Evolutionary conservation across 208 protist species (phyloP).

Genomic region (Naegleria fowleri): DNA sequence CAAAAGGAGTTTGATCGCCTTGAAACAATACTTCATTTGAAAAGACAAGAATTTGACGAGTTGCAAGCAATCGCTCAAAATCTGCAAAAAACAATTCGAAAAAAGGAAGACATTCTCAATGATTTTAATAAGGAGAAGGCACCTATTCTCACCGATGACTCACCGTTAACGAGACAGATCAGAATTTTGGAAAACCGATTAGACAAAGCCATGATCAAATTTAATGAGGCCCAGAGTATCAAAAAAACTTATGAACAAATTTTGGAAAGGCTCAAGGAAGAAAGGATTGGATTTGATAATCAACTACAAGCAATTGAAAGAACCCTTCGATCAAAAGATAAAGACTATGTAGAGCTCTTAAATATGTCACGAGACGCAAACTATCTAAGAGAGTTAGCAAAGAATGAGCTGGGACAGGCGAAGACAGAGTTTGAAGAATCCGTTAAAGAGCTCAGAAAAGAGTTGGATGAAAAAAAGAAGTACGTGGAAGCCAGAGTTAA

Average conservation of each 20-base stretch:
- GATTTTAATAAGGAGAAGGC: slow-evolving; percentile 53
- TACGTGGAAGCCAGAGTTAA: slow-evolving; percentile 53
- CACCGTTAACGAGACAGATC: slow-evolving; percentile 63
- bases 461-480: slow-evolving; percentile 59
- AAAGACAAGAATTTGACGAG: slow-evolving; percentile 71
- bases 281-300: slow-evolving; percentile 60
- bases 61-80: slow-evolving; percentile 66
- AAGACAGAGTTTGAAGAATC: slow-evolving; percentile 46
- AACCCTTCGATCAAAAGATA: slow-evolving; percentile 63
- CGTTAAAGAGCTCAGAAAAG: slow-evolving; percentile 63
- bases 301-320: slow-evolving; percentile 57
- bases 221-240: slow-evolving; percentile 67
- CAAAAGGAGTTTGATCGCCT: slow-evolving; percentile 63
- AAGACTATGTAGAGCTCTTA: slow-evolving; percentile 74
- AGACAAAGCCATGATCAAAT: slow-evolving; percentile 74
- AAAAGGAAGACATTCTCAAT: slow-evolving; percentile 49
- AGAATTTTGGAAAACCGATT: slow-evolving; percentile 76
- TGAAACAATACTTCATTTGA: slow-evolving; percentile 66
- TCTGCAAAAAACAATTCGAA: slow-evolving; percentile 57
- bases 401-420: slow-evolving; percentile 52
- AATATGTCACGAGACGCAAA: slow-evolving; percentile 68
- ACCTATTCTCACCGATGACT: slow-evolving; percentile 53
- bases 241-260: slow-evolving; percentile 72
- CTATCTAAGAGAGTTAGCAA: slow-evolving; percentile 53
- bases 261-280: slow-evolving; percentile 58